A percentile compares a stretch with the other conserved stretches of the same genome.
Evolutionary conservation across 352 stramenopile species (phyloP).

Genomic region (Pythium phragmiticola): DNA sequence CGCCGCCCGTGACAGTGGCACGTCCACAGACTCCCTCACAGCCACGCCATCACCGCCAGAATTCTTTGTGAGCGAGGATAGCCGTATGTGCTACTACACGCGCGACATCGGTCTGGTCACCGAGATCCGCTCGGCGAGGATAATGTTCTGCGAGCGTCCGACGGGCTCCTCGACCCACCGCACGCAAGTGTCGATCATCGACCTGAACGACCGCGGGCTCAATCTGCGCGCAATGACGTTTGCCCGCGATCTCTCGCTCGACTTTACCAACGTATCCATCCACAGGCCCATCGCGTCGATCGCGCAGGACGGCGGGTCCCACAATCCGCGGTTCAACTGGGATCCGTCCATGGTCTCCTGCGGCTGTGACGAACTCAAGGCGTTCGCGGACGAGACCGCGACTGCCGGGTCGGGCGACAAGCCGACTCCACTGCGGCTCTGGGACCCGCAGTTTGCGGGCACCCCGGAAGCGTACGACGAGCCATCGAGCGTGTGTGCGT

Average conservation of each 20-base stretch:
- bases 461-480: background rate
- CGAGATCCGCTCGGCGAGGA: background rate
- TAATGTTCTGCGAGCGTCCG: constrained; percentile 2
- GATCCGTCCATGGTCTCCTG: constrained; percentile 23
- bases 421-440: constrained; percentile 8
- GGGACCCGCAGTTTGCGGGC: constrained; percentile 5
- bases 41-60: background rate
- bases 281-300: constrained; percentile 29
- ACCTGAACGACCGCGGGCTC: constrained; percentile 6
- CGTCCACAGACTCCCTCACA: background rate
- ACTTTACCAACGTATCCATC: constrained; percentile 37
- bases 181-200: constrained; percentile 11
- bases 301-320: constrained; percentile 30
- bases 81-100: constrained; percentile 7
- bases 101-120: constrained; percentile 11
- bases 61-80: background rate
- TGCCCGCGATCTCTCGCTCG: constrained; percentile 43
- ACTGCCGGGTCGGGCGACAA: background rate
- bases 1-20: background rate
- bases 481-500: constrained; percentile 13
- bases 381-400: constrained; percentile 4
- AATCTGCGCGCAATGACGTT: constrained; percentile 34
- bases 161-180: background rate
- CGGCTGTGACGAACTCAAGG: constrained; percentile 14
- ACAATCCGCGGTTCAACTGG: constrained; percentile 39